These are phyloP conservation scores for Clonostachys chloroleuca DNA, from an alignment of 2,329 filamentous ascomycete genomes.

Conservation along the genomic window DNA sequence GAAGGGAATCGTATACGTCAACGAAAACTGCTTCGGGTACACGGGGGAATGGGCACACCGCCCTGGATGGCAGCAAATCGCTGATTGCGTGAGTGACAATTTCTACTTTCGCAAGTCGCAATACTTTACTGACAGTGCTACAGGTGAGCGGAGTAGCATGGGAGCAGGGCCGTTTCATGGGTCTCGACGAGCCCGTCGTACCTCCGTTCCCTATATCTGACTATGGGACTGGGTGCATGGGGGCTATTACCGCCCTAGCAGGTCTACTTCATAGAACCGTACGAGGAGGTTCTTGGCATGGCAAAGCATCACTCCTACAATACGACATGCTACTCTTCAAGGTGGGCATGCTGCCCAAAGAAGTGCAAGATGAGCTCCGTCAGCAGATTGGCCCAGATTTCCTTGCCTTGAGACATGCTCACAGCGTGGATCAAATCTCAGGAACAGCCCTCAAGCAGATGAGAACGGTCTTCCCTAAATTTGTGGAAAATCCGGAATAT, in stretches of 20 bases:
- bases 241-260: conserved; percentile 60
- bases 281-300: conserved; percentile 61
- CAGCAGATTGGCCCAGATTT: conserved; percentile 45
- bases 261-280: conserved; percentile 60
- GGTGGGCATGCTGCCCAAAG: conserved; percentile 49
- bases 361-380: conserved; percentile 47
- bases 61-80: conserved; percentile 70
- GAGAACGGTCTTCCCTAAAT: conserved; percentile 44
- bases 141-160: conserved; percentile 53
- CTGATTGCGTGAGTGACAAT: conserved; percentile 45
- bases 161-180: conserved; percentile 43
- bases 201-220: conserved; percentile 61
- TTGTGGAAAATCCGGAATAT: conserved; percentile 43
- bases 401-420: conserved; percentile 50
- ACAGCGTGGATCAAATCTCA: conserved; percentile 63
- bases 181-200: conserved; percentile 46
- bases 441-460: conserved; percentile 52
- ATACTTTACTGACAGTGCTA: neutral
- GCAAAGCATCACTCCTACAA: conserved; percentile 59
- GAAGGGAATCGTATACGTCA: conserved; percentile 63
- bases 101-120: neutral
- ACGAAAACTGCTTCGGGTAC: conserved; percentile 69
- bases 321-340: conserved; percentile 64
- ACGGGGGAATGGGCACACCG: conserved; percentile 54
- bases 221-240: conserved; percentile 71